A percentile compares a stretch with the other conserved stretches of the same genome.
These are phyloP conservation scores for Solanum acaule DNA, from an alignment of 257 asterid genomes.

Conservation along the genomic window DNA sequence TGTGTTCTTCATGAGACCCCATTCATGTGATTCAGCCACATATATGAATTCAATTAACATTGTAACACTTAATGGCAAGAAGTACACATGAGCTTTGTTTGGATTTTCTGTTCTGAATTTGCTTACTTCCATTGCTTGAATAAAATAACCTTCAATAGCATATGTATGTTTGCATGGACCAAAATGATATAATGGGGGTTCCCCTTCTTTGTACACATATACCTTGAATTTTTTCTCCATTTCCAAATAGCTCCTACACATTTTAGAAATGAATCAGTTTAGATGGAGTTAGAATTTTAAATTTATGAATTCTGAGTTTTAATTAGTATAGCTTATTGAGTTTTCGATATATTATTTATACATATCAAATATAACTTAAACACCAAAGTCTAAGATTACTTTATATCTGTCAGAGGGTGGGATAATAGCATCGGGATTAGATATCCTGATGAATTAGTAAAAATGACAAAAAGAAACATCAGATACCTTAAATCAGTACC, in stretches of 20 bases:
- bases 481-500: not conserved
- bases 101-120: slow-evolving; percentile 46
- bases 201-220: slow-evolving; percentile 61
- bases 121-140: slow-evolving; percentile 39
- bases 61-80: slow-evolving; percentile 60
- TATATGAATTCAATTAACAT: slow-evolving; percentile 39
- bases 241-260: slow-evolving; percentile 51
- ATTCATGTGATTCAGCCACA: slow-evolving; percentile 30
- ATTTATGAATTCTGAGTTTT: no score
- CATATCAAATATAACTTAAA: not conserved
- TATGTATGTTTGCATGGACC: slow-evolving; percentile 63
- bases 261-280: not conserved
- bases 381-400: not conserved
- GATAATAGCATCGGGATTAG: not conserved
- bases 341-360: no score
- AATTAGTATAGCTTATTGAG: not conserved
- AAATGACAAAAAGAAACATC: not conserved
- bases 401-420: fast-evolving
- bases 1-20: slow-evolving; percentile 32
- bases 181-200: slow-evolving; percentile 58
- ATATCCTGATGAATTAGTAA: not conserved
- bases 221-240: slow-evolving; percentile 58
- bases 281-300: no score
- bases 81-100: slow-evolving; percentile 40
- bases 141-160: slow-evolving; percentile 58